phyloP scores from a whole-genome alignment of 2,329 filamentous ascomycete species.

The Colletotrichum abscissum region DNA sequence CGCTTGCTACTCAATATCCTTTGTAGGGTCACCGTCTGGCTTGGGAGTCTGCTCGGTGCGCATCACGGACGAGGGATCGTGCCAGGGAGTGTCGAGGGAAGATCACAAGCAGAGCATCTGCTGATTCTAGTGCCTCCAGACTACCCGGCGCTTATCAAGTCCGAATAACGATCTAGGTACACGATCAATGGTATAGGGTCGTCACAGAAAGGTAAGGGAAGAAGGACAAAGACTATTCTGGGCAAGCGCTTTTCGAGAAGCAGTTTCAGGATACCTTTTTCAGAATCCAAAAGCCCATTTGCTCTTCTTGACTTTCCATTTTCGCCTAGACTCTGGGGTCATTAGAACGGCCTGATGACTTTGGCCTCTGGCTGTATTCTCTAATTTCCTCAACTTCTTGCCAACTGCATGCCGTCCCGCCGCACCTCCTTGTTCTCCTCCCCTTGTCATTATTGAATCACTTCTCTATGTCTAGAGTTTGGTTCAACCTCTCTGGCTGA shows the following conservation, averaged over 20 bases:
- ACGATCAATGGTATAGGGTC: conserved; percentile 14
- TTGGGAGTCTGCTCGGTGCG: conserved; percentile 17
- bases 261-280: conserved; percentile 34
- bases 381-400: conserved; percentile 18
- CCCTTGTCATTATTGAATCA: conserved; percentile 19
- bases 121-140: conserved; percentile 5
- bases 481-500: conserved; percentile 29
- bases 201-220: conserved; percentile 12
- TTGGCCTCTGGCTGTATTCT: conserved; percentile 16
- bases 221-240: conserved; percentile 13
- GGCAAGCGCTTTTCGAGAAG: conserved; percentile 23
- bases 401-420: conserved; percentile 13
- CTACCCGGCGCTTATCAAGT: conserved; percentile 28
- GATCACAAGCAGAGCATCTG: conserved; percentile 9
- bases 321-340: conserved; percentile 1
- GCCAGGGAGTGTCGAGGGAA: conserved; percentile 26
- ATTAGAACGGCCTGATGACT: conserved; percentile 26
- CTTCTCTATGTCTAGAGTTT: background rate
- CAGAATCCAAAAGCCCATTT: conserved; percentile 15
- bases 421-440: background rate
- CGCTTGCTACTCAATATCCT: conserved; percentile 12
- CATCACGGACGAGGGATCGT: conserved; percentile 27
- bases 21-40: conserved; percentile 19
- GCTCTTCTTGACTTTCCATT: conserved; percentile 7
- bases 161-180: conserved; percentile 22